Percentiles rank a stretch among this genome's conserved stretches.
These are phyloP conservation scores for Stentor roeselii DNA, from an alignment of 73 alveolate species.

Conservation along the genomic window DNA sequence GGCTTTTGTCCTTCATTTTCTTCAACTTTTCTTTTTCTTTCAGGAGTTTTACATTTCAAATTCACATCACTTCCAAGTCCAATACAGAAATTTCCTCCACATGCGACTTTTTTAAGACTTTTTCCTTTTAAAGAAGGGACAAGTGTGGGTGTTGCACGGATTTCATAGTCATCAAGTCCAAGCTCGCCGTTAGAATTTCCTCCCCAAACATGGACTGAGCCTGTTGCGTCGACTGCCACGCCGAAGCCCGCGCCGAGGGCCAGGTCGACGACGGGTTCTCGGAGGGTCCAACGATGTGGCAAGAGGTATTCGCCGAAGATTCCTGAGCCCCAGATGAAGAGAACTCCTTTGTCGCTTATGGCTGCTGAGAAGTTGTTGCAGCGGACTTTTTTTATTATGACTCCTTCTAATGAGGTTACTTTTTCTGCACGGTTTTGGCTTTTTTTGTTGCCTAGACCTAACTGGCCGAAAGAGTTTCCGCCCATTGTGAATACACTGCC, in stretches of 20 bases:
- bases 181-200: constrained; percentile 34
- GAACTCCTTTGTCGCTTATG: constrained; percentile 30
- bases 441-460: constrained; percentile 62
- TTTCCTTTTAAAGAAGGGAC: constrained; percentile 4
- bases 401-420: constrained; percentile 43
- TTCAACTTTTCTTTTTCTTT: background rate
- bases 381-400: constrained; percentile 40
- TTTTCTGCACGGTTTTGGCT: constrained; percentile 32
- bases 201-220: constrained; percentile 28
- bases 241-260: constrained; percentile 34
- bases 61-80: constrained; percentile 28
- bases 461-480: constrained; percentile 55
- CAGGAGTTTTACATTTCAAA: background rate
- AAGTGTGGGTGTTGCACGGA: constrained; percentile 26
- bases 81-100: constrained; percentile 22
- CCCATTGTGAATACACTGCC: constrained; percentile 65
- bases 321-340: constrained; percentile 50
- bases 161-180: constrained; percentile 34
- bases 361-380: constrained; percentile 58
- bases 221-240: constrained; percentile 30
- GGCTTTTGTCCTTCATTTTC: background rate
- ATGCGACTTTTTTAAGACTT: background rate
- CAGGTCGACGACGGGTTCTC: constrained; percentile 15
- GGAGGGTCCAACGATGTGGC: constrained; percentile 25
- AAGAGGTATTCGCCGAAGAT: constrained; percentile 39